These are phyloP conservation scores for Eremochloa ophiuroides DNA, from an alignment of 176 grass and related monocot genomes.

Conservation along the genomic window DNA sequence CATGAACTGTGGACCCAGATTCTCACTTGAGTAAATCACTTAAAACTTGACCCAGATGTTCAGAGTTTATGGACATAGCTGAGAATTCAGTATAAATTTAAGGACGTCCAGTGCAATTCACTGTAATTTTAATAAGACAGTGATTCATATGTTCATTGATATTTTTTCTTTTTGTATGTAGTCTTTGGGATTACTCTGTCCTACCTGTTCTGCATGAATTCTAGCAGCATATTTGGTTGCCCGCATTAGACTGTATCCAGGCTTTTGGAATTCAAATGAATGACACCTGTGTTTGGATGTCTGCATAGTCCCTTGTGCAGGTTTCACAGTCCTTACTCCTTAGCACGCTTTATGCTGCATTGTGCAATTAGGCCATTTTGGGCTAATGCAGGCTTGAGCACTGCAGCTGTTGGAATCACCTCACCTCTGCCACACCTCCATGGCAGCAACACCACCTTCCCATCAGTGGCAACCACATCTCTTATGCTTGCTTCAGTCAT, in stretches of 20 bases:
- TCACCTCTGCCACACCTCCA: not conserved
- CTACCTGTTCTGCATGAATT: constrained; percentile 2
- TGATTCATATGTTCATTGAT: not conserved
- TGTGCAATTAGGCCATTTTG: not conserved
- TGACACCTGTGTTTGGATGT: not conserved
- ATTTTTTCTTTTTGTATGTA: not conserved
- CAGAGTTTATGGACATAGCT: not conserved
- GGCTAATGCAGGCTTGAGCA: not conserved
- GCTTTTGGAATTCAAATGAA: not conserved
- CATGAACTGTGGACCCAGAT: not conserved
- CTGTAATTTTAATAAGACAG: not conserved
- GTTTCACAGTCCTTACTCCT: not conserved
- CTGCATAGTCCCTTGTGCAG: not conserved
- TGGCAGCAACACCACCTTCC: not conserved
- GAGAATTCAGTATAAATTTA: not conserved
- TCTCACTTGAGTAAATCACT: not conserved
- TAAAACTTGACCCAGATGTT: not conserved
- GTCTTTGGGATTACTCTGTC: not conserved
- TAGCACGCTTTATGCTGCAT: not conserved
- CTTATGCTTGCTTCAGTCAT: not conserved
- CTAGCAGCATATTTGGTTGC: not conserved
- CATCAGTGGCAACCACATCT: not conserved
- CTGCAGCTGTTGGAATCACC: not conserved
- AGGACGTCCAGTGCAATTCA: not conserved
- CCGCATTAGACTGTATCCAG: not conserved